Conservation (phyloP, 495 filamentous ascomycete species). For the Amorphotheca resinae region DNA sequence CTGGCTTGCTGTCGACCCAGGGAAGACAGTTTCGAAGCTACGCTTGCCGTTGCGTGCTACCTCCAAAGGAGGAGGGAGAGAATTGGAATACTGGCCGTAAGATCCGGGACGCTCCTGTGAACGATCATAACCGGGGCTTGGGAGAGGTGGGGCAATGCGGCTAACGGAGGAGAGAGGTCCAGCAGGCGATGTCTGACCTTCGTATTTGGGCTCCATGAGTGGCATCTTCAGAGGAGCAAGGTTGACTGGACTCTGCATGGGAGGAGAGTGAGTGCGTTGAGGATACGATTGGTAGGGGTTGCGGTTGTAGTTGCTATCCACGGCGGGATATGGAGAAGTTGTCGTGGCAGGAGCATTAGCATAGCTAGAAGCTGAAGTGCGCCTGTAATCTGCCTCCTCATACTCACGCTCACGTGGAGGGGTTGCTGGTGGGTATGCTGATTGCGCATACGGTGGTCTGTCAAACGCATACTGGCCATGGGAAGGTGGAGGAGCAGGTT, state of each 20-base stretch:
- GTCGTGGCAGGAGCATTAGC: background rate
- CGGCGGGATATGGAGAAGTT: background rate
- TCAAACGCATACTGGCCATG: slow-evolving; percentile 4
- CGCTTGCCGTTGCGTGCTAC: slow-evolving; percentile 18
- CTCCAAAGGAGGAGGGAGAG: slow-evolving; percentile 8
- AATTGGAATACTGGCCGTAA: slow-evolving; percentile 4
- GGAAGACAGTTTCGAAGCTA: slow-evolving; percentile 20
- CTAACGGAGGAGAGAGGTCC: slow-evolving; percentile 6
- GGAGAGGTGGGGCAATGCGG: slow-evolving; percentile 5
- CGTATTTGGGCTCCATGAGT: slow-evolving; percentile 6
- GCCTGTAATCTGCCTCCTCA: background rate
- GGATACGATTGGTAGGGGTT: background rate
- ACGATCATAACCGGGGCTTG: slow-evolving; percentile 8
- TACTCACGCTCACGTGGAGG: slow-evolving; percentile 11
- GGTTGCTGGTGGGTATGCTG: slow-evolving; percentile 6
- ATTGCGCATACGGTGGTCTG: slow-evolving; percentile 8
- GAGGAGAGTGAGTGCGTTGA: background rate
- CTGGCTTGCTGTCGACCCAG: slow-evolving; percentile 1
- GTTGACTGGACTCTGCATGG: background rate
- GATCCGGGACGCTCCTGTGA: slow-evolving; percentile 1
- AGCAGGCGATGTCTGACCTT: slow-evolving; percentile 9
- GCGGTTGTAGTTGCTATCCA: slow-evolving; percentile 3
- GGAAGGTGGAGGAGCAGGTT: slow-evolving; percentile 6
- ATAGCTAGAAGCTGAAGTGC: background rate
- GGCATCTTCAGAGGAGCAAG: slow-evolving; percentile 2